Conservation (phyloP, 2,329 filamentous ascomycete genomes). For the Chrysosporium keratinophilum region DNA sequence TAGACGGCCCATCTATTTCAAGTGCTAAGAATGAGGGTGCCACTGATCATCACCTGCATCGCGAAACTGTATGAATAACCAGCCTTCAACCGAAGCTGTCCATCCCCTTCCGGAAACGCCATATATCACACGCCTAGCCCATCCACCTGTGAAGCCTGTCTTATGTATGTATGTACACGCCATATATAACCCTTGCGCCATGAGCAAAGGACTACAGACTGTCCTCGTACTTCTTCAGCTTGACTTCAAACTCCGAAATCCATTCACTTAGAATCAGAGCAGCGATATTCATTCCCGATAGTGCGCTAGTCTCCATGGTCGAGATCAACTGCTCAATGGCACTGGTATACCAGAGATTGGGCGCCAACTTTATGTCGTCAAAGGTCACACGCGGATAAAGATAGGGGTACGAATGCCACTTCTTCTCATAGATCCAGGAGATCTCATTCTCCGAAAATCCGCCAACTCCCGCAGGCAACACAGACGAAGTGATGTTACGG, state of each 20-base stretch:
- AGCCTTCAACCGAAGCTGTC: background rate
- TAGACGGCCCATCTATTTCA: too few relatives aligned
- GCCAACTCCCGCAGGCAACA: conserved; percentile 17
- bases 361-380: conserved; percentile 60
- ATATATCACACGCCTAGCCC: background rate
- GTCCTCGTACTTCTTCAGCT: conserved; percentile 16
- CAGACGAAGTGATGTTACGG: conserved; percentile 18
- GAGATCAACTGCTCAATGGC: conserved; percentile 88
- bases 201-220: background rate
- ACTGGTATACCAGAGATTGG: conserved; percentile 46
- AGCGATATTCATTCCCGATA: conserved; percentile 63
- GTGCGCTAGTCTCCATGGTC: conserved; percentile 90
- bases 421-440: conserved; percentile 66
- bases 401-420: conserved; percentile 78
- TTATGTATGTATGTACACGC: background rate
- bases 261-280: conserved; percentile 44
- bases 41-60: too few relatives aligned
- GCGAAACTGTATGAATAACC: too few relatives aligned
- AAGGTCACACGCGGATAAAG: conserved; percentile 78
- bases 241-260: conserved; percentile 15
- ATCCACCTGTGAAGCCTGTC: background rate
- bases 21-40: too few relatives aligned
- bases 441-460: conserved; percentile 40
- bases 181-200: background rate
- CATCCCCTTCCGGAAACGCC: background rate